Conservation (phyloP, 345 rosid species). For the Kandelia obovata region DNA sequence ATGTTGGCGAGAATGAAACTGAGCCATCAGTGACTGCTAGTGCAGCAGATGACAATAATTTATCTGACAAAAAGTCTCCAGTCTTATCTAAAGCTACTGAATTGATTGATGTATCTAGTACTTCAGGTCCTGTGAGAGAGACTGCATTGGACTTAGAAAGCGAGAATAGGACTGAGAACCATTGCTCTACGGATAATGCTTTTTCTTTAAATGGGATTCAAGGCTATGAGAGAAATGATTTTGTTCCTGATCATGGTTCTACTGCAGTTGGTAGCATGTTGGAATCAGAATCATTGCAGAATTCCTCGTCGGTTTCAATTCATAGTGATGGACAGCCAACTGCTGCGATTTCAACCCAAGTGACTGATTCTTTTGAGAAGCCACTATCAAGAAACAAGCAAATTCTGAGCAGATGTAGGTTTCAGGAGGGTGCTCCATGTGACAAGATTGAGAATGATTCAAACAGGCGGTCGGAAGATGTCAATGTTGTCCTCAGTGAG, state of each 20-base stretch:
- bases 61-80: slow-evolving; percentile 7
- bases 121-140: background rate
- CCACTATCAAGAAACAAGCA: background rate
- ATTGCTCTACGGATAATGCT: background rate
- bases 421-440: slow-evolving; percentile 11
- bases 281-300: slow-evolving; percentile 10
- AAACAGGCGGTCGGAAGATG: background rate
- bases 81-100: slow-evolving; percentile 7
- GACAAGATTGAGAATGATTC: slow-evolving; percentile 3
- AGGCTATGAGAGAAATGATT: background rate
- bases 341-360: slow-evolving; percentile 13
- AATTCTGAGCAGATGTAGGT: slow-evolving; percentile 1
- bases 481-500: background rate
- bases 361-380: slow-evolving; percentile 8
- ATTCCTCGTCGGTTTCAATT: background rate
- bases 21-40: slow-evolving; percentile 14
- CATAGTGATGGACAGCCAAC: slow-evolving; percentile 4
- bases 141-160: slow-evolving; percentile 4
- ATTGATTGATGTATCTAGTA: slow-evolving; percentile 4
- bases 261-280: slow-evolving; percentile 1
- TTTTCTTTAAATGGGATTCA: slow-evolving; percentile 1
- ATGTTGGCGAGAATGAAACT: background rate
- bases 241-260: slow-evolving; percentile 2
- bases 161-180: slow-evolving; percentile 11
- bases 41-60: slow-evolving; percentile 1